Conservation (phyloP, 768 basidiomycete species). For the Coprinopsis marcescibilis region DNA sequence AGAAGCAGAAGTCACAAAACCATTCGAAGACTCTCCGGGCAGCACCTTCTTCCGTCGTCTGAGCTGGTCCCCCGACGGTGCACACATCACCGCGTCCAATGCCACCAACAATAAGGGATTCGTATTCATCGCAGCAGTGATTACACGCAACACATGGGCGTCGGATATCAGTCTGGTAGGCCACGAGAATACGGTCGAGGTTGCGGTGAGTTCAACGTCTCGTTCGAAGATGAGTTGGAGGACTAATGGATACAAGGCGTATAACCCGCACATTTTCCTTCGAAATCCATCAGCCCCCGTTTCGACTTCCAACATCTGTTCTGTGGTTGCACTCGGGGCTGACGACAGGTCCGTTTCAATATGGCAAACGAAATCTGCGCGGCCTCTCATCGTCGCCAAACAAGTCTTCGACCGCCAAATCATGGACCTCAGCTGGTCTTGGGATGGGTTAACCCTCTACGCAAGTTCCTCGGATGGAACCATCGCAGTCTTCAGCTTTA, state of each 20-base stretch:
- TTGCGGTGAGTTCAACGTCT: conserved; percentile 56
- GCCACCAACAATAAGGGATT: conserved; percentile 95
- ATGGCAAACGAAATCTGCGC: conserved; percentile 91
- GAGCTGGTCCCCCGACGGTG: conserved; percentile 99
- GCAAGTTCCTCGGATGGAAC: conserved; percentile 96
- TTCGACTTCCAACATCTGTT: conserved; percentile 79
- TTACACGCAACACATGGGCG: conserved; percentile 83
- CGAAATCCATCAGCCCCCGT: conserved; percentile 64
- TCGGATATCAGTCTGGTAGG: conserved; percentile 93
- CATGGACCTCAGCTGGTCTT: conserved; percentile 95
- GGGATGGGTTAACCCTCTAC: conserved; percentile 87
- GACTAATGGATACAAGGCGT: conserved; percentile 44
- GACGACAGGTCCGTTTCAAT: conserved; percentile 92
- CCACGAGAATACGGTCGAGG: conserved; percentile 95
- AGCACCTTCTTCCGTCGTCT: conserved; percentile 91
- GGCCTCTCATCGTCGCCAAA: conserved; percentile 88
- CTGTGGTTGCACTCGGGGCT: conserved; percentile 89
- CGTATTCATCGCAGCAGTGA: conserved; percentile 96
- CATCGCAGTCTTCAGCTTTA: conserved; percentile 83
- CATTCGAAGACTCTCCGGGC: conserved; percentile 90
- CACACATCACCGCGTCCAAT: conserved; percentile 95
- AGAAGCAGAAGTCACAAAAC: conserved; percentile 80
- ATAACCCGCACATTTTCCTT: conserved; percentile 93
- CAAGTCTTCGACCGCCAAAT: conserved; percentile 94
- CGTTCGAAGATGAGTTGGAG: neutral